Conservation (phyloP, 805 yeast genomes). For the Wickerhamomyces alni region DNA sequence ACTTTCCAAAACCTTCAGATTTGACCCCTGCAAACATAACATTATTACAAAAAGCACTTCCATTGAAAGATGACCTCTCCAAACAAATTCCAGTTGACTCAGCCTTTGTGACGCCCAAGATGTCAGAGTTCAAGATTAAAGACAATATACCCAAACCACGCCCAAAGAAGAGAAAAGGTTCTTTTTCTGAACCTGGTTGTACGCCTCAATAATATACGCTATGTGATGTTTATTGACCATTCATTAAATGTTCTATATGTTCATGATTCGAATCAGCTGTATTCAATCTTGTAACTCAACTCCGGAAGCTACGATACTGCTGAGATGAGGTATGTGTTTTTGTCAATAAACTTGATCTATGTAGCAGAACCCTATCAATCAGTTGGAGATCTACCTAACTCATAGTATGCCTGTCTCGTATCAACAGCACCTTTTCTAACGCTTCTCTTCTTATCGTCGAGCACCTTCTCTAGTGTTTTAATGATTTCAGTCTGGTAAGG, state of each 20-base stretch:
- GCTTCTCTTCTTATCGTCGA: conserved; percentile 70
- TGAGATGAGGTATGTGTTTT: too few species aligned
- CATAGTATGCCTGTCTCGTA: conserved; percentile 72
- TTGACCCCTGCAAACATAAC: conserved; percentile 65
- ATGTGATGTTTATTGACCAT: too few species aligned
- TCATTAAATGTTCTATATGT: too few species aligned
- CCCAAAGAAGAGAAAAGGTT: conserved; percentile 2
- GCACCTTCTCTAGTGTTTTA: conserved; percentile 37
- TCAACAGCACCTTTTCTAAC: conserved; percentile 76
- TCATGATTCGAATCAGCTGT: too few species aligned
- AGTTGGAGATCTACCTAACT: conserved; percentile 35
- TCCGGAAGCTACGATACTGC: too few species aligned
- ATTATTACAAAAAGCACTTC: conserved; percentile 67
- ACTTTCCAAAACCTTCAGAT: conserved; percentile 56
- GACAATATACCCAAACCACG: too few species aligned
- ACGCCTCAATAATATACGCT: too few species aligned
- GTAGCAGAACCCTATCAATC: too few species aligned
- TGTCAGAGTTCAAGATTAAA: conserved; percentile 6
- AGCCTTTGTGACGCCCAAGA: conserved; percentile 44
- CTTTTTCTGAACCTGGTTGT: conserved; percentile 1
- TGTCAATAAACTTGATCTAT: too few species aligned
- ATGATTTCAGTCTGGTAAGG: conserved; percentile 49
- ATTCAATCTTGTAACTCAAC: too few species aligned
- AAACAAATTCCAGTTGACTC: conserved; percentile 60
- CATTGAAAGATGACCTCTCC: conserved; percentile 49